A percentile compares a stretch with the other conserved stretches of the same genome.
Evolutionary conservation across 2,329 filamentous ascomycete genomes (phyloP).

Genomic region (Cercospora sp.): DNA sequence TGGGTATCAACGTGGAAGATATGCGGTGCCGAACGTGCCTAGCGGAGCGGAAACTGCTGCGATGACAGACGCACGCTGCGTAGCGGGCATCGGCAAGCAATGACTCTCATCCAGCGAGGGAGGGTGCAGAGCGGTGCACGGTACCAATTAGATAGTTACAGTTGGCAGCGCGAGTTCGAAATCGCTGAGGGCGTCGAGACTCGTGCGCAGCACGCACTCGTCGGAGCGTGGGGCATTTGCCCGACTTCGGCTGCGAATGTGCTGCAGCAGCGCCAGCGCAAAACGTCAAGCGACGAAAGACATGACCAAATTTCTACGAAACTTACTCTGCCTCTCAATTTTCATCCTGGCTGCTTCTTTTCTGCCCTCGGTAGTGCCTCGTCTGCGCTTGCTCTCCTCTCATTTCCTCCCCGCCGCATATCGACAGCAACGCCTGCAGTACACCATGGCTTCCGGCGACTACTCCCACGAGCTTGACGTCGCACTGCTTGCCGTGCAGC

Average conservation of each 20-base stretch:
- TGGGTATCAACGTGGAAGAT: not conserved
- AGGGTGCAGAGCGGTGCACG: not conserved
- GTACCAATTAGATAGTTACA: not conserved
- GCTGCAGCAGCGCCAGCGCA: not conserved
- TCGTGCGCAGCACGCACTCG: not conserved
- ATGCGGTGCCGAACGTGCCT: not conserved
- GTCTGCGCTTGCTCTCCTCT: constrained; percentile 43
- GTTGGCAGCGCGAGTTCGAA: not conserved
- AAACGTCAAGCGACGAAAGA: not conserved
- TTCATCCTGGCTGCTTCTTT: constrained; percentile 47
- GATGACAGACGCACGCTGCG: not conserved
- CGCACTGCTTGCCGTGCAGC: constrained; percentile 84
- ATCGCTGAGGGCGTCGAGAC: not conserved
- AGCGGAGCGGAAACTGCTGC: not conserved
- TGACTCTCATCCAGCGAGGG: not conserved
- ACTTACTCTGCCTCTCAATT: constrained; percentile 25
- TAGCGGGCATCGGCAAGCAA: not conserved
- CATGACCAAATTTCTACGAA: constrained; percentile 2
- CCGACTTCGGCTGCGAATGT: constrained; percentile 7
- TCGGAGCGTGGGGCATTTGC: not conserved
- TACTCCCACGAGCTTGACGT: constrained; percentile 80
- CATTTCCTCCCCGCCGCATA: constrained; percentile 31
- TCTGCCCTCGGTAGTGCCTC: constrained; percentile 44
- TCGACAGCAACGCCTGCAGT: constrained; percentile 8
- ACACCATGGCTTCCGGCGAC: constrained; percentile 45